A percentile compares a stretch with the other conserved stretches of the same genome.
Evolutionary conservation across 805 yeast genomes (phyloP).

Genomic region (Saccharomycopsis capsularis): DNA sequence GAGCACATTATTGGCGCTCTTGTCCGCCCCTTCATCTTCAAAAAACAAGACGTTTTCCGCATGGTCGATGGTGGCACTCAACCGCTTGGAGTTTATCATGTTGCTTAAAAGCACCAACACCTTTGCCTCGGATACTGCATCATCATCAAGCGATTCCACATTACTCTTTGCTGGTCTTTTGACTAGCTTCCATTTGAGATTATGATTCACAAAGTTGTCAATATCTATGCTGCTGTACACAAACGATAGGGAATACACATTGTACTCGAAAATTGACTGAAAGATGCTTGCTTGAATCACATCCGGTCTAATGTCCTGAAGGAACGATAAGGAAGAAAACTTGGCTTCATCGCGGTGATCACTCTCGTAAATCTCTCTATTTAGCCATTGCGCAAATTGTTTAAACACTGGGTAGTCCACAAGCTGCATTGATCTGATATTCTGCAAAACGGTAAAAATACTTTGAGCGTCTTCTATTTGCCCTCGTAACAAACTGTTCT

Average conservation of each 20-base stretch:
- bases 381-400: not conserved
- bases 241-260: slow-evolving; percentile 3
- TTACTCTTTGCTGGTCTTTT: not conserved
- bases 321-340: not conserved
- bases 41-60: not conserved
- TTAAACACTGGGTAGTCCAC: not conserved
- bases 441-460: not conserved
- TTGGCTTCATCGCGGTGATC: not conserved
- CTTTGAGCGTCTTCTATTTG: too few species aligned
- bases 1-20: not conserved
- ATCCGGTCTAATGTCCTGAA: not conserved
- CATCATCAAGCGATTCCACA: not conserved
- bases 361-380: not conserved
- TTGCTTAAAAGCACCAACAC: not conserved
- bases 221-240: slow-evolving; percentile 6
- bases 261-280: slow-evolving; percentile 14
- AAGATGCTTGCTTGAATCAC: slow-evolving; percentile 3
- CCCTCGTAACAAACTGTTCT: not conserved
- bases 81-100: slow-evolving; percentile 9
- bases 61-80: slow-evolving; percentile 14
- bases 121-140: not conserved
- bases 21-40: not conserved
- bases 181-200: not conserved
- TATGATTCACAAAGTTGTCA: not conserved
- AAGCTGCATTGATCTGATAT: not conserved